Conservation (phyloP, 2,329 filamentous ascomycete species). For the Claviceps spartinae region DNA sequence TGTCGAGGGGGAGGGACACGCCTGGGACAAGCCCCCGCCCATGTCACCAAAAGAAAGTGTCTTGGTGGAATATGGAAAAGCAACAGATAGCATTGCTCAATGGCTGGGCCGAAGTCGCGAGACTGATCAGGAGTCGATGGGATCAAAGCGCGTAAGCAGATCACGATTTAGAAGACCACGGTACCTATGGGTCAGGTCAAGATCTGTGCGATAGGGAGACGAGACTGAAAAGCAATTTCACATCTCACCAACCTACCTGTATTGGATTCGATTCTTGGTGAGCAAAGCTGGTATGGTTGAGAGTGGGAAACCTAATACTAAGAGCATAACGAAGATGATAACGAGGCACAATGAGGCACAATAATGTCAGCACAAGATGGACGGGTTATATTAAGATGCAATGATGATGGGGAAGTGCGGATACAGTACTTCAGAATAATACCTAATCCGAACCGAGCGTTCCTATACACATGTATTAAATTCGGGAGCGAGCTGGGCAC, state of each 20-base stretch:
- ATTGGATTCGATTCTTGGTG: neutral
- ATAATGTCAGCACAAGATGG: neutral
- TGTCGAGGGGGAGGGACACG: constrained; percentile 32
- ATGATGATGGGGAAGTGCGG: neutral
- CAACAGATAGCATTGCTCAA: constrained; percentile 25
- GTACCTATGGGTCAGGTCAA: constrained; percentile 19
- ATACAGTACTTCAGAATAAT: neutral
- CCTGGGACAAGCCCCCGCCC: constrained; percentile 34
- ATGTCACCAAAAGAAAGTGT: constrained; percentile 30
- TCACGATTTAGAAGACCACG: constrained; percentile 18
- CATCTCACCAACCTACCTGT: neutral
- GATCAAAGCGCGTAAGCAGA: constrained; percentile 21
- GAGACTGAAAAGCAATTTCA: neutral
- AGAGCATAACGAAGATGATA: neutral
- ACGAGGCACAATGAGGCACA: neutral
- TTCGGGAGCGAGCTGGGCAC: neutral
- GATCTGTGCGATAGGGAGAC: constrained; percentile 13
- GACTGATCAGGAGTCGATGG: constrained; percentile 22
- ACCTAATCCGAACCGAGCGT: too few relatives aligned
- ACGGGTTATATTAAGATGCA: neutral
- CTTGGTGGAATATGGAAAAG: constrained; percentile 30
- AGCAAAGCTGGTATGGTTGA: too few relatives aligned
- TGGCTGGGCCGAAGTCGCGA: constrained; percentile 28
- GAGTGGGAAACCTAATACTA: neutral
- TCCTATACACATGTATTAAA: too few relatives aligned